A percentile compares a stretch with the other conserved stretches of the same genome.
Evolutionary conservation across 225 moss, liverwort and hornwort species (phyloP).

Genomic region (Climacium dendroides): DNA sequence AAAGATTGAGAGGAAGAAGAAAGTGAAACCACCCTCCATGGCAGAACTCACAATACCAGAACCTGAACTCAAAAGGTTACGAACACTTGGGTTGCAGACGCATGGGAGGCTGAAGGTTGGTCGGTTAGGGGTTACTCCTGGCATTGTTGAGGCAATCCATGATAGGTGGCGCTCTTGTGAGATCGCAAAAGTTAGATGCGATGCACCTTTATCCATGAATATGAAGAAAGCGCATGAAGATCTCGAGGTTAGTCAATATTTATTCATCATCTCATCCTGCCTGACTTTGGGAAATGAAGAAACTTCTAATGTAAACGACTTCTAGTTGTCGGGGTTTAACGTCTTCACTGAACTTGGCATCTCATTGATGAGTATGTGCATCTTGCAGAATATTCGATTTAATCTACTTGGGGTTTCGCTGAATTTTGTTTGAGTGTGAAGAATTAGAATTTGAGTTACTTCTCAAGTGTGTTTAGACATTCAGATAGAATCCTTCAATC

Average conservation of each 20-base stretch:
- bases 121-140: constrained; percentile 71
- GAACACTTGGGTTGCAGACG: constrained; percentile 65
- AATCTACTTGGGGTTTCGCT: not conserved
- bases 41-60: constrained; percentile 92
- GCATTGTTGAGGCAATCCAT: constrained; percentile 79
- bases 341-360: not conserved
- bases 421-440: not conserved
- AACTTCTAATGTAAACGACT: not conserved
- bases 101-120: constrained; percentile 81
- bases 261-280: not conserved
- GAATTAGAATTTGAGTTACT: not conserved
- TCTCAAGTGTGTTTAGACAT: not conserved
- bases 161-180: constrained; percentile 78
- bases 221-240: constrained; percentile 84
- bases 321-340: not conserved
- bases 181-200: constrained; percentile 75
- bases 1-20: constrained; percentile 25
- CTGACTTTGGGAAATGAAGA: not conserved
- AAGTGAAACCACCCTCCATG: constrained; percentile 76
- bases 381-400: not conserved
- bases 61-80: constrained; percentile 77
- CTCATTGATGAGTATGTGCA: not conserved
- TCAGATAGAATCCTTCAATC: not conserved
- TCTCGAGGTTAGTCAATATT: constrained; percentile 55
- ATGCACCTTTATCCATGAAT: constrained; percentile 69